Evolutionary conservation across 345 rosid species (phyloP).

Genomic region (Corymbia maculata): DNA sequence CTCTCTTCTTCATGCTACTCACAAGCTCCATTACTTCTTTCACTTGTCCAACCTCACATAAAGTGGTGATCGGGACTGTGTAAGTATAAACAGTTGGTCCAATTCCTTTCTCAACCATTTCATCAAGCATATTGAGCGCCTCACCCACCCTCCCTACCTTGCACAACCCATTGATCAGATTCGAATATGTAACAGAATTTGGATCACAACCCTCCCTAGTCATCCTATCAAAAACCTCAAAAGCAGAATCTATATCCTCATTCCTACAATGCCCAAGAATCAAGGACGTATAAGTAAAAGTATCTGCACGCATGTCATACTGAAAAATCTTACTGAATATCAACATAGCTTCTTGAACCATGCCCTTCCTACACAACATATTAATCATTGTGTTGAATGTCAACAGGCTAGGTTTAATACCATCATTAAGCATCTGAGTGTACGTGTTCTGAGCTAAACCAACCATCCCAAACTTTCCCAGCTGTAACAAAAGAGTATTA

Average conservation of each 20-base stretch:
- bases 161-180: slow-evolving; percentile 50
- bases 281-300: slow-evolving; percentile 48
- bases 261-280: slow-evolving; percentile 62
- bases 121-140: slow-evolving; percentile 42
- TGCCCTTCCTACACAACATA: slow-evolving; percentile 43
- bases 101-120: slow-evolving; percentile 43
- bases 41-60: slow-evolving; percentile 43
- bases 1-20: slow-evolving; percentile 27
- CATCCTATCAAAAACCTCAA: slow-evolving; percentile 43
- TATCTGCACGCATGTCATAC: slow-evolving; percentile 37
- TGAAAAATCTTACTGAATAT: slow-evolving; percentile 32
- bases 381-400: slow-evolving; percentile 54
- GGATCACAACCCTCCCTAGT: slow-evolving; percentile 47
- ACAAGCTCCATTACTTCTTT: slow-evolving; percentile 38
- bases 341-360: slow-evolving; percentile 39
- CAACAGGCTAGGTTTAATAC: slow-evolving; percentile 43
- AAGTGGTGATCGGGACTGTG: slow-evolving; percentile 37
- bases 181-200: slow-evolving; percentile 46
- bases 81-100: slow-evolving; percentile 42
- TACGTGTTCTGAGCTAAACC: slow-evolving; percentile 29
- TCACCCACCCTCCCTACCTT: slow-evolving; percentile 37
- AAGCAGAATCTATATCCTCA: slow-evolving; percentile 31
- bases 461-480: slow-evolving; percentile 50
- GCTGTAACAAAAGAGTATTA: slow-evolving; percentile 49
- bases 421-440: slow-evolving; percentile 24